Evolutionary conservation across 2,329 filamentous ascomycete genomes (phyloP).

Genomic region (Alternaria atra): DNA sequence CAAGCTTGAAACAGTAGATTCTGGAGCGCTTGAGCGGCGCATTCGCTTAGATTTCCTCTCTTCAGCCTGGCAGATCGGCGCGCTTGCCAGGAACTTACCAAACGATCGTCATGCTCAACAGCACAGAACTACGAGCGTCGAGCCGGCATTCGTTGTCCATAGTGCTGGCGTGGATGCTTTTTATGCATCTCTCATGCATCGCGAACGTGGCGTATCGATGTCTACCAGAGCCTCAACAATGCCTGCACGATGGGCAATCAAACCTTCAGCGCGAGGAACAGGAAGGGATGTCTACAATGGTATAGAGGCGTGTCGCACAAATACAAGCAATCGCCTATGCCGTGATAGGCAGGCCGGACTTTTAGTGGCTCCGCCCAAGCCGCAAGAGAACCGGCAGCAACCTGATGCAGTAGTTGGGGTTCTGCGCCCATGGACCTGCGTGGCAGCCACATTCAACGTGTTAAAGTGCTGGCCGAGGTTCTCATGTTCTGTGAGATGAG

Average conservation of each 20-base stretch:
- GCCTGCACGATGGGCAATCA: slow-evolving; percentile 17
- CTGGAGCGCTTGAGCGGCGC: slow-evolving; percentile 3
- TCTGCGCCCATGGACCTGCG: slow-evolving; percentile 18
- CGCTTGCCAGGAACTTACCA: slow-evolving; percentile 15
- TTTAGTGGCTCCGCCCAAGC: slow-evolving; percentile 29
- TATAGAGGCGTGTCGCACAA: slow-evolving; percentile 24
- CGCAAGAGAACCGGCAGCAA: slow-evolving; percentile 9
- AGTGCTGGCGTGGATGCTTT: slow-evolving; percentile 24
- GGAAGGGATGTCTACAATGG: slow-evolving; percentile 10
- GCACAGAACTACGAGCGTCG: slow-evolving; percentile 16
- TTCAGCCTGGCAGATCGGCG: slow-evolving; percentile 8
- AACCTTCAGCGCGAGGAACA: slow-evolving; percentile 8
- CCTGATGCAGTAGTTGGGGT: slow-evolving; percentile 10
- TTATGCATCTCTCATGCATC: slow-evolving; percentile 26
- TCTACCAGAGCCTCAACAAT: slow-evolving; percentile 18
- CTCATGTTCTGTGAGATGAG: slow-evolving; percentile 13
- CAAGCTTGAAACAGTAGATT: slow-evolving; percentile 9
- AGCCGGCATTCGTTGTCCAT: slow-evolving; percentile 26
- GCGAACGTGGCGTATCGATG: slow-evolving; percentile 31
- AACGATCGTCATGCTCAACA: slow-evolving; percentile 25
- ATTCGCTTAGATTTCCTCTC: slow-evolving; percentile 8
- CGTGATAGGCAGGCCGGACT: slow-evolving; percentile 22
- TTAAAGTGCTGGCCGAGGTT: slow-evolving; percentile 5
- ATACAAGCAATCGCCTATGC: slow-evolving; percentile 32
- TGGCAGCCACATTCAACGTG: slow-evolving; percentile 20